phyloP scores from a whole-genome alignment of 1,284 basidiomycete species.

The Afroboletus lepidellus region DNA sequence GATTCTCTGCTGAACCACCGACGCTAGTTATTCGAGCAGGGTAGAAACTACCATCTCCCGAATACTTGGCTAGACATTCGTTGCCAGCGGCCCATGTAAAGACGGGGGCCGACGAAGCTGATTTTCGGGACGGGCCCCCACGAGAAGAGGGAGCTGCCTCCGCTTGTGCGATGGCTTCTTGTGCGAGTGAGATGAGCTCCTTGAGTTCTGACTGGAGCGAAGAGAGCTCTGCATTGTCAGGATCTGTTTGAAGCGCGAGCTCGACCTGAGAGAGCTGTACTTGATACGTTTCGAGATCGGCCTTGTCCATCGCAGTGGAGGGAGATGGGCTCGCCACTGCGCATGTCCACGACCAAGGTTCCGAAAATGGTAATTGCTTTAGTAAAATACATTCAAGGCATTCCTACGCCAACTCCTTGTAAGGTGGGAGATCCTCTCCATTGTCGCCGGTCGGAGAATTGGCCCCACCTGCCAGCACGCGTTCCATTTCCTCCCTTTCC shows the following conservation, averaged over 20 bases:
- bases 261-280: conserved; percentile 91
- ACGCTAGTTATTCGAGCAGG: conserved; percentile 89
- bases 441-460: conserved; percentile 10
- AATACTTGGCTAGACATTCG: conserved; percentile 91
- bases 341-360: conserved; percentile 6
- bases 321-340: background rate
- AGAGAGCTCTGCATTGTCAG: conserved; percentile 74
- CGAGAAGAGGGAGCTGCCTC: conserved; percentile 61
- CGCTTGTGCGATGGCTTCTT: conserved; percentile 68
- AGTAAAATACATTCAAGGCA: background rate
- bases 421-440: conserved; percentile 63
- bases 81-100: conserved; percentile 80
- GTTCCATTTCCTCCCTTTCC: conserved; percentile 64
- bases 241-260: conserved; percentile 80
- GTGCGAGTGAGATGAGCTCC: conserved; percentile 87
- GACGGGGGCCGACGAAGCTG: conserved; percentile 45
- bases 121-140: conserved; percentile 55
- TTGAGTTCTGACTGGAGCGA: conserved; percentile 82
- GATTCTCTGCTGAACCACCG: conserved; percentile 81
- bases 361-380: conserved; percentile 20
- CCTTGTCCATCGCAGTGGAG: conserved; percentile 55
- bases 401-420: conserved; percentile 48
- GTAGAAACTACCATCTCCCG: conserved; percentile 87
- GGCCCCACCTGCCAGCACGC: conserved; percentile 40
- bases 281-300: conserved; percentile 86